Base-by-base conservation (phyloP, 441 rosid species). In the Geranium incanum region DNA sequence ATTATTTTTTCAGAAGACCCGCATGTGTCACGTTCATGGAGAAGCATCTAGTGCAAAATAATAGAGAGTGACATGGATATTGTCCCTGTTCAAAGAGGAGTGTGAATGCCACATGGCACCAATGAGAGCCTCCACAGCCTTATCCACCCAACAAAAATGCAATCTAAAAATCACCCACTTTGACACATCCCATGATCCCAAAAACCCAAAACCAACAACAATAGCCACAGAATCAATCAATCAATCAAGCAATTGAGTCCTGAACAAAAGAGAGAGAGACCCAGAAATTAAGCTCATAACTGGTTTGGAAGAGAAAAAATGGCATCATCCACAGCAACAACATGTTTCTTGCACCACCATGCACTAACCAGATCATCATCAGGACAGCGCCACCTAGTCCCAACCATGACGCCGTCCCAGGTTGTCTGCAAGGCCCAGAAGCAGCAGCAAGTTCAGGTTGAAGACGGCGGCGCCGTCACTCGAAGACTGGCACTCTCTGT, bases 401-500 rank as follows among this genome's bases (percentile, higher is more conserved):
- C 78, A 0, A 81, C 60, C 84, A 28, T 74, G 79, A 92, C 82
- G 85, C 82, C 84, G 5, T 74, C 79, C 62, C 89, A 78, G 64
- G 12, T 89, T 13, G 81, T 79, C 12, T 92, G 97, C 84, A 81
- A 85, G 64, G 89, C 95, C 11, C 92, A 88, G 80, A 93, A 90
- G 79, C 81, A 83, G 70, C 45, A 39, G 7, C 45, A 39, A 6
- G 37, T 70, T 1, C 70, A 12, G 7, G 81, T 72, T 8, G 91
- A 85, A 8, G 88, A 87, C 1, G 89, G 81, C 39, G 70, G 7
- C 36, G 72, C 75, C 15, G 86, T 92, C 37, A 89, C 99, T 55
- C 94, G 99, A 67, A 85, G 99, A 62, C 76, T 92, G 71, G 98
- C 97, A 75, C 88, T 93, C 73, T 86, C 93, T 1, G 85, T 88